These are phyloP conservation scores for Phoma herbarum DNA, from an alignment of 2,329 filamentous ascomycete species.

Conservation along the genomic window DNA sequence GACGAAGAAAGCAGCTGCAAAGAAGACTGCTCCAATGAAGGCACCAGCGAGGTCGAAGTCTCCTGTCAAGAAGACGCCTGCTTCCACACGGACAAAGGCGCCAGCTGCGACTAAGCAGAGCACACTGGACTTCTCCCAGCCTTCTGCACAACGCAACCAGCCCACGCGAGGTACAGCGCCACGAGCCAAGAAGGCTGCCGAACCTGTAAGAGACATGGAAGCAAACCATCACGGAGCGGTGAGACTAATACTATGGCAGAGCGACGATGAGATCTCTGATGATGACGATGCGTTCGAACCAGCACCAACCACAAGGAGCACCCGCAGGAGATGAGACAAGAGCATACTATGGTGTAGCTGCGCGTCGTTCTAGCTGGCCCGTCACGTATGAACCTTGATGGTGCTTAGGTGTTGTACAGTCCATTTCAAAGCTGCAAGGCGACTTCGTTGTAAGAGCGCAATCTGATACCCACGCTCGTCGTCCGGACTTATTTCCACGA, in stretches of 20 bases:
- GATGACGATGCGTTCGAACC: conserved; percentile 54
- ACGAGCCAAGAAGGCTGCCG: conserved; percentile 47
- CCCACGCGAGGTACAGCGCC: conserved; percentile 33
- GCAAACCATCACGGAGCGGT: background rate
- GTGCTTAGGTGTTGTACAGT: background rate
- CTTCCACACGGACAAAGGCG: conserved; percentile 30
- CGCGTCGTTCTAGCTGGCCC: background rate
- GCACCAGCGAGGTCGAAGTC: conserved; percentile 24
- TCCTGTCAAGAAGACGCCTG: conserved; percentile 22
- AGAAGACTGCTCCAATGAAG: conserved; percentile 35
- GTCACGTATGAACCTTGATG: background rate
- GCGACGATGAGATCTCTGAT: conserved; percentile 54
- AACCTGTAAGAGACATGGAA: conserved; percentile 50
- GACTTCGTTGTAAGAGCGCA: background rate
- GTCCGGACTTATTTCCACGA: background rate
- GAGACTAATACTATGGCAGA: conserved; percentile 37
- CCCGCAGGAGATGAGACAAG: conserved; percentile 36
- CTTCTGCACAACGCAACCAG: conserved; percentile 48
- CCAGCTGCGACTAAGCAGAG: conserved; percentile 47
- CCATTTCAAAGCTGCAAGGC: conserved; percentile 1
- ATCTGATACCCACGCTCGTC: background rate
- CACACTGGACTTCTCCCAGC: conserved; percentile 54
- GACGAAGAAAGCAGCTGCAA: conserved; percentile 40
- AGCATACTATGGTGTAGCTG: background rate
- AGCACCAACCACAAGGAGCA: conserved; percentile 35